Percentiles rank a stretch among this genome's conserved stretches.
Evolutionary conservation across 1,139 yeast species (phyloP).

Genomic region (Saccharomycopsis hybrid): DNA sequence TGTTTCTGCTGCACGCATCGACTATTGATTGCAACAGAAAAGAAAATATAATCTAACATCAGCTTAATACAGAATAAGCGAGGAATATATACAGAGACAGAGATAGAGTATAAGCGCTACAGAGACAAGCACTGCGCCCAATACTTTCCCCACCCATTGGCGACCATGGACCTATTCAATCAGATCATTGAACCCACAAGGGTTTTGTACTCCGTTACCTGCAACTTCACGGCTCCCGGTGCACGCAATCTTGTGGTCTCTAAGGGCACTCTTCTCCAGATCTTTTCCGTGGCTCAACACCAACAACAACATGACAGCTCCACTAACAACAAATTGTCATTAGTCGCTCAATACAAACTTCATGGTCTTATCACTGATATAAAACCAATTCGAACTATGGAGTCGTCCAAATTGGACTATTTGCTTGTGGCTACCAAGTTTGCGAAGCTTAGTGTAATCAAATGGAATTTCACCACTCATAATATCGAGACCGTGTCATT

Average conservation of each 20-base stretch:
- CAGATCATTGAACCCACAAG: slow-evolving; percentile 77
- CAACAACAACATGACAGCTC: slow-evolving; percentile 25
- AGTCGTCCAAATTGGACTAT: slow-evolving; percentile 48
- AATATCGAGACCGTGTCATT: slow-evolving; percentile 65
- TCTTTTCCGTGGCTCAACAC: slow-evolving; percentile 41
- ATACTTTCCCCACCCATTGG: too few species aligned
- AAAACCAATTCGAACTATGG: slow-evolving; percentile 45
- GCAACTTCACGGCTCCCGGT: slow-evolving; percentile 51
- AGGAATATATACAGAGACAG: too few species aligned
- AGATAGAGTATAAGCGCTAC: too few species aligned
- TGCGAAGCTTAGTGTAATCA: slow-evolving; percentile 73
- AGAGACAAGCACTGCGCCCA: too few species aligned
- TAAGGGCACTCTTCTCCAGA: slow-evolving; percentile 65
- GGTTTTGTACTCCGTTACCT: slow-evolving; percentile 56
- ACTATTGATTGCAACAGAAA: too few species aligned
- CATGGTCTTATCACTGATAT: slow-evolving; percentile 66
- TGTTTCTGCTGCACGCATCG: too few species aligned
- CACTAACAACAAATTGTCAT: slow-evolving; percentile 36
- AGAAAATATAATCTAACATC: too few species aligned
- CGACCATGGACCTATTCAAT: slow-evolving; percentile 70
- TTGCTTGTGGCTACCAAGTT: slow-evolving; percentile 61
- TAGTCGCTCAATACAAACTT: slow-evolving; percentile 61
- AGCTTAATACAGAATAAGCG: too few species aligned
- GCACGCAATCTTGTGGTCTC: slow-evolving; percentile 58
- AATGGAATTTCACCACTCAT: slow-evolving; percentile 55